Percentiles rank a stretch among this genome's conserved stretches.
Conservation (phyloP, 1,284 basidiomycete species). For the Trichosporon asahii region DNA sequence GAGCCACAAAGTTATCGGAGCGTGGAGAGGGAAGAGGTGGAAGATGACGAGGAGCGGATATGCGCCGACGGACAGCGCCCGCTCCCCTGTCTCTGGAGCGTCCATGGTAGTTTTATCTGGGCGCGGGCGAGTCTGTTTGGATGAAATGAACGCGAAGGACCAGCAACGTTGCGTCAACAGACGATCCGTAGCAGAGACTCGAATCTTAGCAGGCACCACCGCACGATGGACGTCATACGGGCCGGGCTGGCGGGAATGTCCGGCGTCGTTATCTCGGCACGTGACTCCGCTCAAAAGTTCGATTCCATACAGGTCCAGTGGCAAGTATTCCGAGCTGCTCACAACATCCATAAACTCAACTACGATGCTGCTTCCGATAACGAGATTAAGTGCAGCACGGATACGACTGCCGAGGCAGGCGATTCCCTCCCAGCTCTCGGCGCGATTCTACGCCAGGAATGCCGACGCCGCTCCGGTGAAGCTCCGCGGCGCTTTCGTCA, state of each 20-base stretch:
- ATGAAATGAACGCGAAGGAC: too few relatives aligned
- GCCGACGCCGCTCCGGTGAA: neutral
- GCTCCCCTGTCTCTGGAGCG: neutral
- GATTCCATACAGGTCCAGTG: neutral
- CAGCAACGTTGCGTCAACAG: too few relatives aligned
- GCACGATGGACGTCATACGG: neutral
- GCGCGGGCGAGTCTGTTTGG: too few relatives aligned
- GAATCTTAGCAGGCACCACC: neutral
- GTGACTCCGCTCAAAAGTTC: neutral
- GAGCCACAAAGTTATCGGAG: slow-evolving; percentile 51
- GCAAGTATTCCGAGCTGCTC: neutral
- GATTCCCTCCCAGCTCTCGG: neutral
- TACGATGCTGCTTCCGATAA: neutral
- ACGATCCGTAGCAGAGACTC: too few relatives aligned
- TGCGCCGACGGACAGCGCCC: neutral
- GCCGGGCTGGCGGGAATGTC: neutral
- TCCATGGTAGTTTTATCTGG: too few relatives aligned
- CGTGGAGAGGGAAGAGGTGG: slow-evolving; percentile 51
- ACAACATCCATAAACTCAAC: neutral
- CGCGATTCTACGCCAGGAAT: neutral
- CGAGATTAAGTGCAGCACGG: neutral
- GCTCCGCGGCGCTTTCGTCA: neutral
- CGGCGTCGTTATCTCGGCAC: neutral
- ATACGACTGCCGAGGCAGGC: neutral
- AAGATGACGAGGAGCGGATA: slow-evolving; percentile 40